phyloP scores from a whole-genome alignment of 2,329 filamentous ascomycete species.

The Hirsutella thompsonii region DNA sequence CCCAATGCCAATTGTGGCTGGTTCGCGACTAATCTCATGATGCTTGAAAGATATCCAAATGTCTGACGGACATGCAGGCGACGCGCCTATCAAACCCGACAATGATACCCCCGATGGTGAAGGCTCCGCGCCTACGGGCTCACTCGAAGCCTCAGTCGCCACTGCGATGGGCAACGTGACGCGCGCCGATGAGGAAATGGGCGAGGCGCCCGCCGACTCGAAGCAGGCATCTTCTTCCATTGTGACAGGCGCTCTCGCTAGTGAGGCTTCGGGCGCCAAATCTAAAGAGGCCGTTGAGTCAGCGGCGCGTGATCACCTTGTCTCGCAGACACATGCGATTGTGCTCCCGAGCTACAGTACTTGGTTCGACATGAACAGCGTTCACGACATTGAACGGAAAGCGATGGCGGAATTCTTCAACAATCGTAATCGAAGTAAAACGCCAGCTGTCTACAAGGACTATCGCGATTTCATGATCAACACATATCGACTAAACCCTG shows the following conservation, averaged over 20 bases:
- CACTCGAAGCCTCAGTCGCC: constrained; percentile 55
- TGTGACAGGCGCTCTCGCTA: constrained; percentile 27
- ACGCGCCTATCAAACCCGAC: constrained; percentile 46
- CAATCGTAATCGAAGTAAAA: constrained; percentile 95
- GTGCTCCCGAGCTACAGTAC: constrained; percentile 95
- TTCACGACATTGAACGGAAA: constrained; percentile 87
- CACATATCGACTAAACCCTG: constrained; percentile 89
- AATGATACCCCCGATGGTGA: constrained; percentile 45
- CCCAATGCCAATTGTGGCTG: neutral
- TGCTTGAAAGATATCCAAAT: constrained; percentile 43
- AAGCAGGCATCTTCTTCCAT: constrained; percentile 33
- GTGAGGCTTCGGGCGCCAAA: constrained; percentile 44
- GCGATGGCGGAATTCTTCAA: constrained; percentile 98
- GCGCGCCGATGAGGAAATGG: constrained; percentile 71
- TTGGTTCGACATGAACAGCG: constrained; percentile 96
- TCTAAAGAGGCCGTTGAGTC: constrained; percentile 74
- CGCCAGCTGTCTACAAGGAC: constrained; percentile 92
- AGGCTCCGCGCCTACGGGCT: constrained; percentile 42
- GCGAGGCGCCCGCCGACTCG: constrained; percentile 43
- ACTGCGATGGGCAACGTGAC: constrained; percentile 42
- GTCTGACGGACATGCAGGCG: constrained; percentile 32
- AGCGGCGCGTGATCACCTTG: constrained; percentile 80
- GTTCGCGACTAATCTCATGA: neutral
- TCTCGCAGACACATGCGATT: constrained; percentile 88
- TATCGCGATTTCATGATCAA: constrained; percentile 99